phyloP scores from a whole-genome alignment of 2,329 filamentous ascomycete species.

The Pestalotiopsis sp. region DNA sequence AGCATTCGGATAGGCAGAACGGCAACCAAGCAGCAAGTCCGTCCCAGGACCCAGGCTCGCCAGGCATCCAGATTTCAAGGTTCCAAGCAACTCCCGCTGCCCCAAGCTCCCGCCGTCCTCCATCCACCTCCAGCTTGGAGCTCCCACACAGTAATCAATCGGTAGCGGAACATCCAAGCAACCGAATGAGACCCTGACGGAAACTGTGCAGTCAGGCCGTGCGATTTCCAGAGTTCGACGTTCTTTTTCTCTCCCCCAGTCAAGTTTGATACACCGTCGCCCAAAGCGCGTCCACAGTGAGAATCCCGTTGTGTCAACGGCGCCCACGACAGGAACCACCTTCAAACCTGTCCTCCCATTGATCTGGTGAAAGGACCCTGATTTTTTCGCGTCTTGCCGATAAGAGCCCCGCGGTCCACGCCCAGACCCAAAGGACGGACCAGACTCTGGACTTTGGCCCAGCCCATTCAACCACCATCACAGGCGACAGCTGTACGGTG shows the following conservation, averaged over 20 bases:
- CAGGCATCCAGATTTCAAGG: too few species aligned
- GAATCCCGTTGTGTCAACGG: slow-evolving; percentile 16
- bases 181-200: slow-evolving; percentile 6
- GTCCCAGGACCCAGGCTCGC: too few species aligned
- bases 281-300: slow-evolving; percentile 14
- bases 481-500: not conserved
- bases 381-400: not conserved
- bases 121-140: too few species aligned
- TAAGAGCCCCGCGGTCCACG: slow-evolving; percentile 4
- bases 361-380: not conserved
- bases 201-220: slow-evolving; percentile 14
- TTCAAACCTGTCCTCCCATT: not conserved
- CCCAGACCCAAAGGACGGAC: slow-evolving; percentile 1
- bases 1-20: too few species aligned
- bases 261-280: slow-evolving; percentile 8
- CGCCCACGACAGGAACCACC: slow-evolving; percentile 16
- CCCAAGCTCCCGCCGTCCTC: too few species aligned
- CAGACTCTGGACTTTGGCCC: not conserved
- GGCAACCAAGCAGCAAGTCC: too few species aligned
- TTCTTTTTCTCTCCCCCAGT: slow-evolving; percentile 5
- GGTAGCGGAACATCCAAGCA: slow-evolving; percentile 3
- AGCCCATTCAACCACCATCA: not conserved
- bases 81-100: too few species aligned
- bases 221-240: slow-evolving; percentile 8
- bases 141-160: not conserved